Percentiles rank a stretch among this genome's conserved stretches.
Evolutionary conservation across 1,139 yeast genomes (phyloP).

Genomic region (Sugiyamaella castrensis): DNA sequence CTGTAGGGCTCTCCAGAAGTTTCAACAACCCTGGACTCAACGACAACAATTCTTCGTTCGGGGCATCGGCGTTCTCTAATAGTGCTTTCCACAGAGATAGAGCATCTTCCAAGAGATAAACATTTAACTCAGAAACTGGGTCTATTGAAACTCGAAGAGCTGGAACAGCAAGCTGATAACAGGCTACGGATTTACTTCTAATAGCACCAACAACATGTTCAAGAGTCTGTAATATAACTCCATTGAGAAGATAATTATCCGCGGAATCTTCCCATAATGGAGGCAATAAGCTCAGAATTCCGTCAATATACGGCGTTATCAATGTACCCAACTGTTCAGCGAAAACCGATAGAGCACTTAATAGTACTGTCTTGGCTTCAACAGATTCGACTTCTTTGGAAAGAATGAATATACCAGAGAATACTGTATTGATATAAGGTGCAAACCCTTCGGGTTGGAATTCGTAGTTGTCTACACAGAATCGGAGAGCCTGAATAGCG

Average conservation of each 20-base stretch:
- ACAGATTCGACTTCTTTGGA: constrained; percentile 53
- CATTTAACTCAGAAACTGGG: constrained; percentile 56
- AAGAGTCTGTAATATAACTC: constrained; percentile 66
- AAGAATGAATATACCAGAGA: constrained; percentile 46
- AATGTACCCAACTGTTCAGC: constrained; percentile 51
- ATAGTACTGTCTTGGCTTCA: constrained; percentile 70
- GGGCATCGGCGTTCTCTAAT: constrained; percentile 48
- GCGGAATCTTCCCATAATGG: constrained; percentile 59
- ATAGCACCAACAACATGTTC: constrained; percentile 59
- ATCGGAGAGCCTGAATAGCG: constrained; percentile 67
- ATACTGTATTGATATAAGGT: constrained; percentile 58
- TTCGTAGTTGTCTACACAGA: constrained; percentile 82
- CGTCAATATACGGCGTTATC: constrained; percentile 38
- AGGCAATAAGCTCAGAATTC: constrained; percentile 63
- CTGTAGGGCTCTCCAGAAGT: constrained; percentile 65
- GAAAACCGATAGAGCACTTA: constrained; percentile 63
- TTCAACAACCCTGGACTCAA: constrained; percentile 48
- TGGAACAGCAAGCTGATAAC: constrained; percentile 67
- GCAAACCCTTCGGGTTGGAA: constrained; percentile 64
- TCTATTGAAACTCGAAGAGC: constrained; percentile 63
- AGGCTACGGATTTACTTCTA: constrained; percentile 49
- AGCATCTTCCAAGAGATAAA: constrained; percentile 80
- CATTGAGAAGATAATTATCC: constrained; percentile 59
- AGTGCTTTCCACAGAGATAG: constrained; percentile 77
- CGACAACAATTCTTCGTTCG: constrained; percentile 44